These are phyloP conservation scores for Aspergillus luchuensis DNA, from an alignment of 2,329 filamentous ascomycete species.

Conservation along the genomic window DNA sequence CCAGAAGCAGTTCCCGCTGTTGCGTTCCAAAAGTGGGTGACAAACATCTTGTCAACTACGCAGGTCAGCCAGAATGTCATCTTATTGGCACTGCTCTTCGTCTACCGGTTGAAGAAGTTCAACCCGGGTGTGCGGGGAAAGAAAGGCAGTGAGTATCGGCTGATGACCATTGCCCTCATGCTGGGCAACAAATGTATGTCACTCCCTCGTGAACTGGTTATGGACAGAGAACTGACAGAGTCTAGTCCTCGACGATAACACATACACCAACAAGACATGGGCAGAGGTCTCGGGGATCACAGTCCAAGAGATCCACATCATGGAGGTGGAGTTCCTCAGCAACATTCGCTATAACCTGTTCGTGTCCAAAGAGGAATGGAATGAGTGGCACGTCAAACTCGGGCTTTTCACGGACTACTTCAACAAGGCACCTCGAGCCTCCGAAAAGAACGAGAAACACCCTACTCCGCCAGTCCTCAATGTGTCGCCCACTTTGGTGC, in stretches of 20 bases:
- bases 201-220: background rate
- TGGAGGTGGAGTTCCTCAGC: constrained; percentile 99
- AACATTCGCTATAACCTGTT: constrained; percentile 96
- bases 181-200: constrained; percentile 86
- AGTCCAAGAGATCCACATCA: constrained; percentile 93
- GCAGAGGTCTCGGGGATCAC: constrained; percentile 94
- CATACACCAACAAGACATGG: constrained; percentile 99
- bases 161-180: constrained; percentile 95
- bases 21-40: constrained; percentile 91
- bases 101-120: constrained; percentile 87
- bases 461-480: constrained; percentile 31
- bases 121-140: constrained; percentile 89
- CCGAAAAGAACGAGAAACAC: constrained; percentile 41
- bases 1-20: constrained; percentile 73
- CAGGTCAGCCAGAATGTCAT: constrained; percentile 97
- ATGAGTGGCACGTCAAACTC: constrained; percentile 80
- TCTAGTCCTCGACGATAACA: constrained; percentile 90
- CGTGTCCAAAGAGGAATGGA: constrained; percentile 84
- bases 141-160: constrained; percentile 86
- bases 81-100: constrained; percentile 83
- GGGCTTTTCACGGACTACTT: constrained; percentile 82
- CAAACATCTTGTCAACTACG: constrained; percentile 85
- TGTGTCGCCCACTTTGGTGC: constrained; percentile 40
- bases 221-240: constrained; percentile 19
- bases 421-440: constrained; percentile 63